Base-by-base conservation (phyloP, 805 yeast species). In the Monosporozyma yasuniensis region DNA sequence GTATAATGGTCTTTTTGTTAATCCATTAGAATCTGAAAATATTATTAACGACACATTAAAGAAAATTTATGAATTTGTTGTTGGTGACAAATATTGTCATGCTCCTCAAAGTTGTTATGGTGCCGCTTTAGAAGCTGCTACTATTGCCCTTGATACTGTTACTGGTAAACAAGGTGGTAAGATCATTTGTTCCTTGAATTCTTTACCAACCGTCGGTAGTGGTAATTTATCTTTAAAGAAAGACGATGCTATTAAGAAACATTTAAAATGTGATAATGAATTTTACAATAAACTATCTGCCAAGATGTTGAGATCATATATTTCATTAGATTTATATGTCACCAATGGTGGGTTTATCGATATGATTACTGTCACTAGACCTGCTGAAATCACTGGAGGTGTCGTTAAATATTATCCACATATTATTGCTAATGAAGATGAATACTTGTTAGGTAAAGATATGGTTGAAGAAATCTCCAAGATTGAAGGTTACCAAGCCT, bases 121-220 rank as follows among this genome's bases (percentile, higher is more conserved):
- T 0, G 78, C 87, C 3, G 96, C 95, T 0, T 66, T 88, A 32
- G 72, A 80, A 49, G 80, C 83, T 2, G 91, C 95, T 0, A 69
- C 74, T 56, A 61, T 77, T 47, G 81, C 88, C 6, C 70, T 89
- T 25, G 74, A 74, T 42, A 66, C 70, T 21, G 75, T 74, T 32
- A 64, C 72, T 6, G 58, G 58, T 3, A 63, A 68, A 1, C 96
- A 93, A 8, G 93, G 93, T 53, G 99, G 98, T 52, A 86, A 90
- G 57, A 81, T 91, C 32, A 76, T 84, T 21, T 76, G 86, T 0
- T 65, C 85, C 3, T 67, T 90, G 41, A 75, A 87, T 2, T 69
- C 81, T 1, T 65, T 88, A 38, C 96, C 99, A 6, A 76, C 87
- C 0, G 75, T 80, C 75, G 96, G 96, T 0, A 83, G 88, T 0